Percentiles rank a stretch among this genome's conserved stretches.
Evolutionary conservation across 257 asterid genomes (phyloP).

Genomic region (Nicotiana tabacum): DNA sequence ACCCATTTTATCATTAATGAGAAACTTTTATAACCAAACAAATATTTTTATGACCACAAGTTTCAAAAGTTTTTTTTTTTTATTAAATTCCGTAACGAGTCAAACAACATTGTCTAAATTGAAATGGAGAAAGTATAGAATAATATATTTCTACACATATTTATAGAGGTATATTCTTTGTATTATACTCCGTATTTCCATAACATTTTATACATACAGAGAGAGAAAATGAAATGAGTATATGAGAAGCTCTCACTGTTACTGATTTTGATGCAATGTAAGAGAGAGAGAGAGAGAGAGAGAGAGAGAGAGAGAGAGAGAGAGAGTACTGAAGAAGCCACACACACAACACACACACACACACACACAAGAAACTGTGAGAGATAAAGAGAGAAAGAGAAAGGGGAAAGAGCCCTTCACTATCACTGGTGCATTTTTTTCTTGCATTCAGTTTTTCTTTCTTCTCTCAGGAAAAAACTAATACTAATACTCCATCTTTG

Average conservation of each 20-base stretch:
- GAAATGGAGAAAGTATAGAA: too few species aligned
- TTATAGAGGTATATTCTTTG: background rate
- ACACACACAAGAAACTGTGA: slow-evolving; percentile 18
- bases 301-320: slow-evolving; percentile 9
- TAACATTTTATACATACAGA: background rate
- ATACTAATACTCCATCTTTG: slow-evolving; percentile 12
- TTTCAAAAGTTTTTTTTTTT: too few species aligned
- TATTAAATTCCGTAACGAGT: too few species aligned
- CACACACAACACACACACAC: slow-evolving; percentile 20
- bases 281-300: slow-evolving; percentile 1
- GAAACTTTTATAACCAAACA: too few species aligned
- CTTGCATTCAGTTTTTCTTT: slow-evolving; percentile 7
- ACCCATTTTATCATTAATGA: too few species aligned
- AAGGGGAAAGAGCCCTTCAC: slow-evolving; percentile 10
- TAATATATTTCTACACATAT: background rate
- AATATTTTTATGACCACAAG: too few species aligned
- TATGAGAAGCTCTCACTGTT: slow-evolving; percentile 62
- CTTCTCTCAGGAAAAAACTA: slow-evolving; percentile 12
- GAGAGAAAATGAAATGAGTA: slow-evolving; percentile 26
- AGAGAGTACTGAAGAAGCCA: slow-evolving; percentile 41
- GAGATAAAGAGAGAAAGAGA: slow-evolving; percentile 24
- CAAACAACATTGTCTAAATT: too few species aligned
- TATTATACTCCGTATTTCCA: background rate
- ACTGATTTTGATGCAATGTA: slow-evolving; percentile 62
- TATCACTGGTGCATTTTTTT: background rate